Evolutionary conservation across 495 filamentous ascomycete species (phyloP), one percentile per base, ranked within the genome.

Genomic region (Penicillium coffeae): DNA sequence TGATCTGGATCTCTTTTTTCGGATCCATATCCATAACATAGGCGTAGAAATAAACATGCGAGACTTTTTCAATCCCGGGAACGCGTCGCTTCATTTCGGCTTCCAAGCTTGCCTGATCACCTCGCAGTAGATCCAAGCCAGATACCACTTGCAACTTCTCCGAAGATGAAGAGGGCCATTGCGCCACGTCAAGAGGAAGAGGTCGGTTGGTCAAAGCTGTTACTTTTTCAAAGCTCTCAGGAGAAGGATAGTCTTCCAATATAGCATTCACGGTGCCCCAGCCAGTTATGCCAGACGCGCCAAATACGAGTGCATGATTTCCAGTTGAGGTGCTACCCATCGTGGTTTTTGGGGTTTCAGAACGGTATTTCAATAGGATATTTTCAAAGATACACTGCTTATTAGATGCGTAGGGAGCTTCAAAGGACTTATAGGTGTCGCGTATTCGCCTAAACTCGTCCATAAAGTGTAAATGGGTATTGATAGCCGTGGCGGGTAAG

Each of bases 221-320:
- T n/a, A 76, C 64, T 43, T 58, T 65, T 3, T 42, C 42, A 52
- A 76, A 76, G 9, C 56, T 55, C 20, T 64, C 67, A 13, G 60
- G 41, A 7, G 58, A 53, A 5, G 73, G 73, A 47, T 74, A 76
- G 37, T 58, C 69, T 20, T 59, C 51, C 9, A 76, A 55, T 15
- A 76, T 54, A 21, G 62, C 53, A 48, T 75, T 76, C 12, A 65
- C 64, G 18, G 75, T 59, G n/a, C 72, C 72, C 73, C 71, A 76
- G 45, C 72, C 72, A 35, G 64, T 66, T 40, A 76, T 74, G n/a
- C 73, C 72, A 2, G 57, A 54, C 22, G 39, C 45, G 9, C 57
- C 57, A 43, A 56, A 60, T 4, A 60, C 57, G 12, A 60, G 22
- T 10, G 57, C 57, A 34, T 60, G 57, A n/a, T 42, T 22, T 4